A percentile compares a stretch with the other conserved stretches of the same genome.
Evolutionary conservation across 2,329 filamentous ascomycete genomes (phyloP).

Genomic region (Rosellinia necatrix): DNA sequence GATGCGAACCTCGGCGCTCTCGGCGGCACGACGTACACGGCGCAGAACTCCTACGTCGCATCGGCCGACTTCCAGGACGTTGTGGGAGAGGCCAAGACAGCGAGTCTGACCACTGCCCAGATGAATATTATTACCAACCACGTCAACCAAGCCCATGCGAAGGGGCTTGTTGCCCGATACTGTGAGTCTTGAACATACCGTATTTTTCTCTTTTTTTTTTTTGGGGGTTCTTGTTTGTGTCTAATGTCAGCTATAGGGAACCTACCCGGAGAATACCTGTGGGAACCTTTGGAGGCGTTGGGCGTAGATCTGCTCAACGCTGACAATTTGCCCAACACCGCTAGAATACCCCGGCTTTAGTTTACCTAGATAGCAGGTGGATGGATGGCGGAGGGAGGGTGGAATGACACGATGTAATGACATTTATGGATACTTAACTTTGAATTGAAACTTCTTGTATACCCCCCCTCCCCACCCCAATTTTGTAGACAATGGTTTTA

Average conservation of each 20-base stretch:
- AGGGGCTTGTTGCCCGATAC: slow-evolving; percentile 37
- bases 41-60: slow-evolving; percentile 37
- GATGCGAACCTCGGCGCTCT: slow-evolving; percentile 35
- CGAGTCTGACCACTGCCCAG: slow-evolving; percentile 25
- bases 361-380: neutral
- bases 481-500: too few species aligned
- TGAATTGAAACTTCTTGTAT: too few species aligned
- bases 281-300: slow-evolving; percentile 33
- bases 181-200: slow-evolving; percentile 32
- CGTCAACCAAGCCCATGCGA: slow-evolving; percentile 33
- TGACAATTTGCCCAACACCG: slow-evolving; percentile 34
- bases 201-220: neutral
- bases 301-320: slow-evolving; percentile 38
- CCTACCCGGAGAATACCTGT: slow-evolving; percentile 37
- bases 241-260: slow-evolving; percentile 32
- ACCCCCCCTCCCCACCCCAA: too few species aligned
- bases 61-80: slow-evolving; percentile 36
- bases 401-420: too few species aligned
- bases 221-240: neutral
- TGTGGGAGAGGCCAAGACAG: slow-evolving; percentile 30
- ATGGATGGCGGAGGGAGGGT: too few species aligned
- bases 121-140: slow-evolving; percentile 25
- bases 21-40: slow-evolving; percentile 25
- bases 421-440: too few species aligned
- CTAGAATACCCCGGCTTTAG: slow-evolving; percentile 26